A percentile compares a stretch with the other conserved stretches of the same genome.
phyloP scores from a whole-genome alignment of 2,329 filamentous ascomycete genomes.

The Neonectria magnoliae region DNA sequence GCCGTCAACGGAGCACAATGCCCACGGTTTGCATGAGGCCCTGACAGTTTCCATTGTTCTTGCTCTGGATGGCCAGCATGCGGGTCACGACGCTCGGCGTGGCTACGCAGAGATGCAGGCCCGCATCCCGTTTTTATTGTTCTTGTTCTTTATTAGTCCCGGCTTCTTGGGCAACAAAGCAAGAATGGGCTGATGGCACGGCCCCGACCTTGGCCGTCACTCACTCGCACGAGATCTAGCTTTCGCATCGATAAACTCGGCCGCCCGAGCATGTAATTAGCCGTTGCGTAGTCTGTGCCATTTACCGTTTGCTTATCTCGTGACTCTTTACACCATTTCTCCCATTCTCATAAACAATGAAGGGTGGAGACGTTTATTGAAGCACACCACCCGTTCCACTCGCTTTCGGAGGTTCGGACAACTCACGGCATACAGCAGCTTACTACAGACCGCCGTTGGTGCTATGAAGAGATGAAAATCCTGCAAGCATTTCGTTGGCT shows the following conservation, averaged over 20 bases:
- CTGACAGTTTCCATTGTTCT: background rate
- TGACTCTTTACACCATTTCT: constrained; percentile 6
- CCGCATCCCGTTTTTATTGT: background rate
- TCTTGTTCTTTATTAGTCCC: constrained; percentile 18
- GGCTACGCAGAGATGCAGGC: background rate
- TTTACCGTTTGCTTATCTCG: constrained; percentile 8
- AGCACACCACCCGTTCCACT: constrained; percentile 38
- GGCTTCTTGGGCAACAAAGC: constrained; percentile 14
- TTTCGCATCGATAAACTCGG: constrained; percentile 24
- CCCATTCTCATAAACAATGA: constrained; percentile 21
- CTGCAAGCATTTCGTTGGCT: constrained; percentile 2
- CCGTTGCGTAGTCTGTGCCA: constrained; percentile 15
- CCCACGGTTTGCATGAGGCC: background rate
- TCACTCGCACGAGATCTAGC: constrained; percentile 35
- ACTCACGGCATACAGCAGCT: constrained; percentile 17
- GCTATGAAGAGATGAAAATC: constrained; percentile 5
- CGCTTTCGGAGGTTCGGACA: constrained; percentile 36
- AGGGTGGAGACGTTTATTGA: constrained; percentile 23
- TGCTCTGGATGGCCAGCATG: background rate
- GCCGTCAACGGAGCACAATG: background rate
- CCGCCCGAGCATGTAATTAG: constrained; percentile 16
- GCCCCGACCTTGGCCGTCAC: constrained; percentile 12
- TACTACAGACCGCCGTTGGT: constrained; percentile 11
- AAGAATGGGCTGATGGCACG: constrained; percentile 34
- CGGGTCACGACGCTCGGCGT: background rate